Conservation (phyloP, 163 green algal genomes). For the Chlamydomonas reinhardtii region DNA sequence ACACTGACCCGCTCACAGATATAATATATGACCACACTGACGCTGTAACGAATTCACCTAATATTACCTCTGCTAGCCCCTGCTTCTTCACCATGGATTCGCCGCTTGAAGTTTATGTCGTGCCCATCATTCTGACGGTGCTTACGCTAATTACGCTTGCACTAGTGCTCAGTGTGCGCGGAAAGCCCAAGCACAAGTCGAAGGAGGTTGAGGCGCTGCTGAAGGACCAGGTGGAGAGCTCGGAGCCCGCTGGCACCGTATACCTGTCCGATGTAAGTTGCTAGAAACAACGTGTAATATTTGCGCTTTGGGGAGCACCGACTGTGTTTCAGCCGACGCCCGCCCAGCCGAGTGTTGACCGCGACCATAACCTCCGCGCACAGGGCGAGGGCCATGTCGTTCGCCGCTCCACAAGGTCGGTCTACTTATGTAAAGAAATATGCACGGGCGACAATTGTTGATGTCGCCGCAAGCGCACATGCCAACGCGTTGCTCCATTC, state of each 20-base stretch:
- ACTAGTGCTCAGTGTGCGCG: not conserved
- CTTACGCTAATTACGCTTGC: not conserved
- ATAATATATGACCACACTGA: no score
- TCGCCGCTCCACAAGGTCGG: conserved; percentile 38
- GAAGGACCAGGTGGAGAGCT: not conserved
- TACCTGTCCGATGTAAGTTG: not conserved
- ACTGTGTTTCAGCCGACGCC: not conserved
- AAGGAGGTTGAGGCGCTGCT: not conserved
- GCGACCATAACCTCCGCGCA: not conserved
- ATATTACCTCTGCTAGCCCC: no score
- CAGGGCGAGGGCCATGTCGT: conserved; percentile 39
- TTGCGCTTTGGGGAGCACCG: no score
- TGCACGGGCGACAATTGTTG: no score
- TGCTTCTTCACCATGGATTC: no score
- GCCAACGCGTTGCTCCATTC: no score
- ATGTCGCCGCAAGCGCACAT: not conserved
- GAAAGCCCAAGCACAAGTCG: not conserved
- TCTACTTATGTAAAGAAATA: no score
- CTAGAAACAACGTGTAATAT: no score
- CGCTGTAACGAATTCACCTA: no score
- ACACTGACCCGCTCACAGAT: no score
- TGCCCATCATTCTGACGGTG: not conserved
- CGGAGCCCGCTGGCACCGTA: not conserved
- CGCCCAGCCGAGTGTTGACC: not conserved
- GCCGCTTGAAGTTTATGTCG: not conserved